Base-by-base conservation (phyloP, 2,329 filamentous ascomycete species). In the Keithomyces neogunnii region DNA sequence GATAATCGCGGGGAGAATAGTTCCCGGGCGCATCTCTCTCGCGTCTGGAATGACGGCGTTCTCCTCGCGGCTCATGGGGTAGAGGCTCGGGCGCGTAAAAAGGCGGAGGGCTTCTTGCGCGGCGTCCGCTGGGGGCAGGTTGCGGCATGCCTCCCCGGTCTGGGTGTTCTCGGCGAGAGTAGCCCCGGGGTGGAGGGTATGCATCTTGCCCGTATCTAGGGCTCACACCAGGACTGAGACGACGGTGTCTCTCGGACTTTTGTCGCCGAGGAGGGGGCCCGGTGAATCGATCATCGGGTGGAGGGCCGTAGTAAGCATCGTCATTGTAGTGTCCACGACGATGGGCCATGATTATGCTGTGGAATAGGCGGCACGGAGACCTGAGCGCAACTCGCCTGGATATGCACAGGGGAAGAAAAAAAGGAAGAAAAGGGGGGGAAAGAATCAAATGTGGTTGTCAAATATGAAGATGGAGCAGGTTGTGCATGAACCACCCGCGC, bases 251-350 rank as follows among this genome's bases (percentile, higher is more conserved):
- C 19, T 61, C 59, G 8, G 61, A 62, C 51, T 57, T 57, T 54
- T 59, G 57, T 32, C 59, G 56, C 8, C 57, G 56, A 5, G 59
- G 58, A 3, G 56, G 50, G 8, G 56, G 49, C 4, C 38, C 48
- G 1, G 43, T 26, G 13, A 52, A 51, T 29, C 32, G 36, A 29
- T 51, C 38, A n/a, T 48, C 28, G 7, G 48, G 19, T 10, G 39
- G 42, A 13, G 51, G 51, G 11, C 47, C 52, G 29, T 59, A 48
- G 32, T 59, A 59, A 38, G 63, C 19, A 19, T 19, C 59, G 19
- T 64, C 61, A 44, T 63, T 59, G 43, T 53, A 54, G 40, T 56
- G 62, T 50, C 55, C 56, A 13, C 62, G 61, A 13, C 59, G 62
- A 28, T 57, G 58, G 44, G 54, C 55, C 28, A 60, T 42, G 45